Evolutionary conservation across 345 rosid genomes (phyloP).

Genomic region (Cochlearia excelsa): DNA sequence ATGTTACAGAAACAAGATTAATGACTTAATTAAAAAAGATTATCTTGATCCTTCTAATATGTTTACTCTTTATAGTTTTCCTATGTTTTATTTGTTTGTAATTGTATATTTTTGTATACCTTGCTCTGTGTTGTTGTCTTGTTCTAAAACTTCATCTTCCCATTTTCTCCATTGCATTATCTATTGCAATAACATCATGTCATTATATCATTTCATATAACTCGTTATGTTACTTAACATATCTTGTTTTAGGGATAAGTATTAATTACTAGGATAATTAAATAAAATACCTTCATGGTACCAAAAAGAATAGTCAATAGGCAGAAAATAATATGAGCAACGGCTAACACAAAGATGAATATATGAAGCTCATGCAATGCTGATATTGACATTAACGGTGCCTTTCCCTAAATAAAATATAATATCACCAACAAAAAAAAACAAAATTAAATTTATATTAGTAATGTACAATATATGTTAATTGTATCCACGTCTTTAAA

Average conservation of each 20-base stretch:
- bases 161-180: slow-evolving; percentile 61
- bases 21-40: background rate
- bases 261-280: background rate
- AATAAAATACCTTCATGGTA: slow-evolving; percentile 52
- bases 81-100: background rate
- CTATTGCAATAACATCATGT: slow-evolving; percentile 30
- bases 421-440: background rate
- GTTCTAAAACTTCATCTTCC: slow-evolving; percentile 46
- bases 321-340: slow-evolving; percentile 65
- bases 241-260: no score
- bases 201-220: background rate
- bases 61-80: no score
- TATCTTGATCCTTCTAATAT: background rate
- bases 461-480: background rate
- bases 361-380: slow-evolving; percentile 85
- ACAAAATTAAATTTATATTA: background rate
- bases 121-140: slow-evolving; percentile 33
- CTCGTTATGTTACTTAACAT: no score
- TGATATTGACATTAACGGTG: slow-evolving; percentile 51
- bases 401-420: slow-evolving; percentile 54
- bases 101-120: slow-evolving; percentile 30
- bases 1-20: slow-evolving; percentile 5
- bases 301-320: slow-evolving; percentile 77
- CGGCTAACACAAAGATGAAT: slow-evolving; percentile 78
- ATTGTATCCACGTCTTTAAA: slow-evolving; percentile 22